A percentile compares a stretch with the other conserved stretches of the same genome.
These are phyloP conservation scores for Boletus coccyginus DNA, from an alignment of 768 basidiomycete species.

Conservation along the genomic window DNA sequence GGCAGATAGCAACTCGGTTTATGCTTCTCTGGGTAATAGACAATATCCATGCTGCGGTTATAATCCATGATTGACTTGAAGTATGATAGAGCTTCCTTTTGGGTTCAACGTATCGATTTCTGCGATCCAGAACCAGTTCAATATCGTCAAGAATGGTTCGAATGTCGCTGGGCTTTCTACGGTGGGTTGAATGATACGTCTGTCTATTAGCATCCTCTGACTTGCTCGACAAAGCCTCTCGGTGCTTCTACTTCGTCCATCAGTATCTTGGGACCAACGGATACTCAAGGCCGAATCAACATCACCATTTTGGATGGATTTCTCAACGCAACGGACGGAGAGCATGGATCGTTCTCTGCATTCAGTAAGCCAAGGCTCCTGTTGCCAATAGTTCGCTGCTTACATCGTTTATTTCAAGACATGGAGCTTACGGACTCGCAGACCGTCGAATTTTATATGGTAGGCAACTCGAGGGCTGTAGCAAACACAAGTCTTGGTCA, in stretches of 20 bases:
- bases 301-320: constrained; percentile 57
- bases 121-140: constrained; percentile 64
- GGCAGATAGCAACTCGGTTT: constrained; percentile 56
- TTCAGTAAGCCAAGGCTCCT: constrained; percentile 47
- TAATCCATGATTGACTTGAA: constrained; percentile 1
- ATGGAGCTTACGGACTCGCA: constrained; percentile 51
- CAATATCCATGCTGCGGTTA: not conserved
- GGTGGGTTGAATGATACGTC: constrained; percentile 29
- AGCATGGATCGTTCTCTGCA: constrained; percentile 50
- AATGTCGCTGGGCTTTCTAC: constrained; percentile 59
- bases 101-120: constrained; percentile 60
- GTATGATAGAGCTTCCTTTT: constrained; percentile 57
- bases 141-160: constrained; percentile 51
- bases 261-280: constrained; percentile 45
- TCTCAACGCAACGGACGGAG: constrained; percentile 44
- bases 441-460: constrained; percentile 51
- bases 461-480: constrained; percentile 58
- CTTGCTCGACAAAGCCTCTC: constrained; percentile 41
- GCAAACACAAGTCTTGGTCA: constrained; percentile 61
- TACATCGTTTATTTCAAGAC: constrained; percentile 36
- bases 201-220: not conserved
- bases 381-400: not conserved
- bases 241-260: constrained; percentile 65
- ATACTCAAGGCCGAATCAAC: constrained; percentile 63
- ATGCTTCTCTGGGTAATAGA: constrained; percentile 52